Evolutionary conservation across 1,139 yeast species (phyloP).

Genomic region (Kurtzmaniella quercitrusa): DNA sequence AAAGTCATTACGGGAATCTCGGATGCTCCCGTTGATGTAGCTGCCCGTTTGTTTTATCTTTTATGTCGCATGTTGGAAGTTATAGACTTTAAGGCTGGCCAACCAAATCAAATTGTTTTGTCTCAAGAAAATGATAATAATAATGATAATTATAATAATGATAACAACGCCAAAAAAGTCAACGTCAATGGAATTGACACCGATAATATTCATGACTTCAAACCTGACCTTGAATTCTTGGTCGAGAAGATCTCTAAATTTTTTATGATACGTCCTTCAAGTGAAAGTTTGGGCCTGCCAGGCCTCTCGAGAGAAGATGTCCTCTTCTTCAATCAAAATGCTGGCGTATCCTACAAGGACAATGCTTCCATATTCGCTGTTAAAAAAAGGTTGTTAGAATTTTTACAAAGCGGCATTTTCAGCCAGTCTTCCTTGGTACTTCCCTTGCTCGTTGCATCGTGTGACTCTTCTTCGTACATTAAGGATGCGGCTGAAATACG

Average conservation of each 20-base stretch:
- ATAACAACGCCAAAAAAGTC: neutral
- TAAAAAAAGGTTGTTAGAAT: slow-evolving; percentile 37
- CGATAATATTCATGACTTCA: no score
- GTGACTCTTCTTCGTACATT: slow-evolving; percentile 54
- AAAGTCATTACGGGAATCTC: slow-evolving; percentile 45
- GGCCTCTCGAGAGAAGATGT: slow-evolving; percentile 59
- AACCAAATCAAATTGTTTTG: neutral
- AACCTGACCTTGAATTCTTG: slow-evolving; percentile 46
- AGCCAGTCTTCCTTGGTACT: slow-evolving; percentile 28
- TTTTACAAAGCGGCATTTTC: slow-evolving; percentile 39
- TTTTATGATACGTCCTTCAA: slow-evolving; percentile 51
- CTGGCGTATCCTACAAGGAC: slow-evolving; percentile 57
- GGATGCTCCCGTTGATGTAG: slow-evolving; percentile 27
- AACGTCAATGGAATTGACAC: no score
- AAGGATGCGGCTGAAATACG: slow-evolving; percentile 48
- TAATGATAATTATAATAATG: neutral
- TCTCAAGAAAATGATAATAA: neutral
- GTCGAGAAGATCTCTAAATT: slow-evolving; percentile 49
- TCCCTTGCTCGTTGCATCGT: slow-evolving; percentile 60
- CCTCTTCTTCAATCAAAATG: slow-evolving; percentile 59
- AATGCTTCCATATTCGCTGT: slow-evolving; percentile 42
- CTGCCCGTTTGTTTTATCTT: slow-evolving; percentile 61
- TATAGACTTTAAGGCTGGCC: slow-evolving; percentile 34
- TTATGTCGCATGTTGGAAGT: slow-evolving; percentile 50
- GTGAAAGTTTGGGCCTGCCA: slow-evolving; percentile 36